Conservation (phyloP, 2,329 filamentous ascomycete genomes). For the Exophiala phaeomuriformis region DNA sequence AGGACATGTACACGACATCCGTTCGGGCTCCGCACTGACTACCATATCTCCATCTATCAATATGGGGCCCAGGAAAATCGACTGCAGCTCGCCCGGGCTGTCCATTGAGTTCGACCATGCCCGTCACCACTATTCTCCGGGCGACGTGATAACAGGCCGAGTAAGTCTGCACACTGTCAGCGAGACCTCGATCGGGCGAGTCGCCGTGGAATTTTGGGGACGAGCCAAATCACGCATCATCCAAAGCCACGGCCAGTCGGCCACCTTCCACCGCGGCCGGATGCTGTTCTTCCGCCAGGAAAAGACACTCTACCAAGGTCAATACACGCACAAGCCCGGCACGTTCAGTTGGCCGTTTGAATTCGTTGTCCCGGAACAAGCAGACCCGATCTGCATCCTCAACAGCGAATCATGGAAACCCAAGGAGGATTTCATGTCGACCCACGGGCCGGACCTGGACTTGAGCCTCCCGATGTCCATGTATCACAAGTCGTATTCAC, state of each 20-base stretch:
- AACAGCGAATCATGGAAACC: constrained; percentile 19
- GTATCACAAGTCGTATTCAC: constrained; percentile 13
- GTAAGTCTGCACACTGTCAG: constrained; percentile 19
- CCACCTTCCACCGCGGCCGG: constrained; percentile 18
- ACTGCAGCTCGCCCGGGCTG: constrained; percentile 17
- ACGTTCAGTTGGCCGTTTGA: constrained; percentile 23
- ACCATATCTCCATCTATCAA: no score
- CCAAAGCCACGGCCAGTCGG: constrained; percentile 19
- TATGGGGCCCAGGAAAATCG: no score
- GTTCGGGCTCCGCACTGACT: no score
- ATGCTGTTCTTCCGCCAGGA: constrained; percentile 19
- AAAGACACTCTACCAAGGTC: constrained; percentile 19
- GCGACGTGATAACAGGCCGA: constrained; percentile 19
- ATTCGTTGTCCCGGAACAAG: constrained; percentile 16
- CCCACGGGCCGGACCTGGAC: constrained; percentile 11
- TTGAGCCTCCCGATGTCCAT: constrained; percentile 20
- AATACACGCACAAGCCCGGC: constrained; percentile 24
- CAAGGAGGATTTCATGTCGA: constrained; percentile 17
- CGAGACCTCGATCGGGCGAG: constrained; percentile 19
- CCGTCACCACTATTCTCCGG: constrained; percentile 14
- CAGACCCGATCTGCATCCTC: constrained; percentile 15
- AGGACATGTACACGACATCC: no score
- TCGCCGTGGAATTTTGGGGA: constrained; percentile 21
- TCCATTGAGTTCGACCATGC: constrained; percentile 19
- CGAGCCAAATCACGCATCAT: constrained; percentile 22